Conservation (phyloP, 1,284 basidiomycete species). For the Xerocomus nothofagi region DNA sequence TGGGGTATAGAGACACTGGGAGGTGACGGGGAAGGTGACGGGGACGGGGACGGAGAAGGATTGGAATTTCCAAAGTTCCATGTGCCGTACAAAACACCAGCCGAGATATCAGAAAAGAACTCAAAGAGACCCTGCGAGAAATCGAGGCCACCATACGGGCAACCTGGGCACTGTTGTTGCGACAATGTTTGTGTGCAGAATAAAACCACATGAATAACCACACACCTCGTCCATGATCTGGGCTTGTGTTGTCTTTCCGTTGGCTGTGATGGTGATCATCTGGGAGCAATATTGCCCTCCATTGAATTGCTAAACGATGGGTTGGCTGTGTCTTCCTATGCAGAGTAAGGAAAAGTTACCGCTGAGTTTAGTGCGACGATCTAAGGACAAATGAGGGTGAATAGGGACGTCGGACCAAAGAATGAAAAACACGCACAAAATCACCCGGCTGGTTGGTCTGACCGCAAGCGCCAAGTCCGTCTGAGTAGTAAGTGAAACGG, state of each 20-base stretch:
- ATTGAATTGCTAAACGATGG: conserved; percentile 39
- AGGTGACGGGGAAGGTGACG: conserved; percentile 18
- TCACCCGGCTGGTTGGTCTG: conserved; percentile 14
- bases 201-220: not conserved
- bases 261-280: conserved; percentile 53
- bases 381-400: conserved; percentile 17
- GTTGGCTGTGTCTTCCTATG: conserved; percentile 9
- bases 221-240: conserved; percentile 55
- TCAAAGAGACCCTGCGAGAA: conserved; percentile 51
- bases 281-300: conserved; percentile 50
- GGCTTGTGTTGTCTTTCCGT: conserved; percentile 52
- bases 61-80: conserved; percentile 41
- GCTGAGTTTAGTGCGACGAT: conserved; percentile 36
- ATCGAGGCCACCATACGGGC: conserved; percentile 38
- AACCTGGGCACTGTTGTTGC: conserved; percentile 49
- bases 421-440: conserved; percentile 23
- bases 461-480: conserved; percentile 34
- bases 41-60: conserved; percentile 24
- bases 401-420: not conserved
- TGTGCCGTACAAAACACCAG: conserved; percentile 43
- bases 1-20: conserved; percentile 10
- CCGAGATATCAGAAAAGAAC: conserved; percentile 35
- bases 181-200: not conserved
- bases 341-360: conserved; percentile 14
- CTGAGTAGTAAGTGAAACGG: conserved; percentile 33